These are phyloP conservation scores for Dalechampia spathulata DNA, from an alignment of 441 rosid species.

Conservation along the genomic window DNA sequence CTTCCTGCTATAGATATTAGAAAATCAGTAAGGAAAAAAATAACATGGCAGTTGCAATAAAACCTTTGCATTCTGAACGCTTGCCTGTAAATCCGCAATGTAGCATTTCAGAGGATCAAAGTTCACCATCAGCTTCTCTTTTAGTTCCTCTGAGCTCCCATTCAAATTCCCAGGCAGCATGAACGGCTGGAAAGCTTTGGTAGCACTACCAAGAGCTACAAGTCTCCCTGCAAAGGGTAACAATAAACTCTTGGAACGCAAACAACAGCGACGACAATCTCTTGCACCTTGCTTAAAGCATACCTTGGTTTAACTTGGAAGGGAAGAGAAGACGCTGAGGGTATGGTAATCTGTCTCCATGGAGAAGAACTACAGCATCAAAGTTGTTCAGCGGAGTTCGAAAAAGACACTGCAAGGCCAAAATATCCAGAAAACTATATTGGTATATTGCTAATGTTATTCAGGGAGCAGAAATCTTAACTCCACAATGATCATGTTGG, in stretches of 20 bases:
- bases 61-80: slow-evolving; percentile 7
- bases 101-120: slow-evolving; percentile 75
- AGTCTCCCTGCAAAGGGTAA: slow-evolving; percentile 46
- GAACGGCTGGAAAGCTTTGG: slow-evolving; percentile 55
- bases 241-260: no score
- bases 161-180: slow-evolving; percentile 45
- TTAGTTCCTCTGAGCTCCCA: slow-evolving; percentile 47
- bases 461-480: slow-evolving; percentile 6
- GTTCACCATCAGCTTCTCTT: slow-evolving; percentile 53
- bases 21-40: not conserved
- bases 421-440: not conserved
- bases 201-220: slow-evolving; percentile 62
- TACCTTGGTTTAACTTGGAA: slow-evolving; percentile 67
- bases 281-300: not conserved
- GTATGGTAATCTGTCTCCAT: slow-evolving; percentile 61
- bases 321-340: slow-evolving; percentile 77
- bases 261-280: not conserved
- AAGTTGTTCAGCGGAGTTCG: slow-evolving; percentile 85
- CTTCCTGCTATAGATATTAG: slow-evolving; percentile 42
- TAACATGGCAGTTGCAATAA: slow-evolving; percentile 5
- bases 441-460: not conserved
- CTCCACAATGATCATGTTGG: slow-evolving; percentile 2
- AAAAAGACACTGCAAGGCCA: slow-evolving; percentile 63
- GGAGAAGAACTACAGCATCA: slow-evolving; percentile 84
- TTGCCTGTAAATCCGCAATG: slow-evolving; percentile 60